Evolutionary conservation across 257 asterid species (phyloP).

Genomic region (Ajuga chamaepitys): DNA sequence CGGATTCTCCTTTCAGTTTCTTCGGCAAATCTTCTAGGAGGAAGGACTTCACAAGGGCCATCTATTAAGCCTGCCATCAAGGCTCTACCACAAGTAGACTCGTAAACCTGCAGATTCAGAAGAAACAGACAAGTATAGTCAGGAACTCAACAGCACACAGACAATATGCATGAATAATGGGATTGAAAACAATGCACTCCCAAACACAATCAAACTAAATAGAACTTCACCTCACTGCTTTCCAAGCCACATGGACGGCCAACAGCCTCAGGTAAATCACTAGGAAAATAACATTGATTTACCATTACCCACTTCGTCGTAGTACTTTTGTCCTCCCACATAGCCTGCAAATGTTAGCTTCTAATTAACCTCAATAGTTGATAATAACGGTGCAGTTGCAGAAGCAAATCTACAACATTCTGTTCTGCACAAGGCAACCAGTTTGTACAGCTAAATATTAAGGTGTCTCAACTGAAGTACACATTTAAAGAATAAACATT

Average conservation of each 20-base stretch:
- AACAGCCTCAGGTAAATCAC: constrained; percentile 87
- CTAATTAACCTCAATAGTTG: no score
- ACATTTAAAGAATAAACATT: neutral
- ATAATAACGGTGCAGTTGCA: constrained; percentile 4
- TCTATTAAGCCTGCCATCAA: constrained; percentile 67
- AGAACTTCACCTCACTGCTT: constrained; percentile 65
- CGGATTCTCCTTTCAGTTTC: constrained; percentile 63
- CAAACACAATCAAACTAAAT: neutral
- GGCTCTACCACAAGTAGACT: constrained; percentile 48
- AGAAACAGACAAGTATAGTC: neutral
- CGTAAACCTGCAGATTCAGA: constrained; percentile 60
- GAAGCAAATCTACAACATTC: neutral
- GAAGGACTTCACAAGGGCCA: constrained; percentile 78
- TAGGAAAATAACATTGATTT: constrained; percentile 78
- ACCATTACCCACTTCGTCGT: constrained; percentile 62
- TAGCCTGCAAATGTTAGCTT: constrained; percentile 66
- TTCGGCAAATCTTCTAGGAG: constrained; percentile 67
- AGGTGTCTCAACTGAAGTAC: neutral
- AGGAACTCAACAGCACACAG: constrained; percentile 3
- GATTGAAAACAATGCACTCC: neutral
- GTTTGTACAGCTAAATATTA: neutral
- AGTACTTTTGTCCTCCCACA: constrained; percentile 84
- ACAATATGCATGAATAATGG: neutral
- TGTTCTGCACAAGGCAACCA: neutral
- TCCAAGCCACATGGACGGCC: constrained; percentile 94